Percentiles rank a stretch among this genome's conserved stretches.
Evolutionary conservation across 2,329 filamentous ascomycete species (phyloP).

Genomic region (Diaporthe aspalathi): DNA sequence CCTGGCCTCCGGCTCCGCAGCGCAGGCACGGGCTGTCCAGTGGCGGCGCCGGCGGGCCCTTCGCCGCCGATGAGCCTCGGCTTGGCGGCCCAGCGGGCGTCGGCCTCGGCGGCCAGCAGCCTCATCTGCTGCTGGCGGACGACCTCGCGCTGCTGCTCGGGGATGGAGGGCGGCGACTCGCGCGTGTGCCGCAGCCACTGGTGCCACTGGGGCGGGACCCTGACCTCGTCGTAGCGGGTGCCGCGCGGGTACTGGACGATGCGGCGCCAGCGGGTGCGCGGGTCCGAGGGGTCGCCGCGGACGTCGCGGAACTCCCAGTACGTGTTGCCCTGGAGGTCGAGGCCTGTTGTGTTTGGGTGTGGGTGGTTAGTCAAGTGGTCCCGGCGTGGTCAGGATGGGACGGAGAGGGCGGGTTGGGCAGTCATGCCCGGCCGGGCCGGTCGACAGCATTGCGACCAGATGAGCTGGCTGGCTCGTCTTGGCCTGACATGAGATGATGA

Average conservation of each 20-base stretch:
- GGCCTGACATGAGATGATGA: slow-evolving; percentile 2
- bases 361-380: slow-evolving; percentile 12
- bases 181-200: slow-evolving; percentile 76
- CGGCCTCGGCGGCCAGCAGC: slow-evolving; percentile 68
- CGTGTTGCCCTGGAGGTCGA: slow-evolving; percentile 74
- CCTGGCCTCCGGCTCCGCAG: slow-evolving; percentile 41
- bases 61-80: slow-evolving; percentile 54
- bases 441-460: not conserved
- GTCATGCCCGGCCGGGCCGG: too few species aligned
- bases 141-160: slow-evolving; percentile 67
- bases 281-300: slow-evolving; percentile 47
- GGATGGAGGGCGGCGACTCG: slow-evolving; percentile 62
- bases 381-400: not conserved
- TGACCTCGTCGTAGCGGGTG: slow-evolving; percentile 65
- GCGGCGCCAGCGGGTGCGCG: slow-evolving; percentile 64
- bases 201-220: slow-evolving; percentile 73
- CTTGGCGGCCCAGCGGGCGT: slow-evolving; percentile 73
- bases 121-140: slow-evolving; percentile 64
- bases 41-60: slow-evolving; percentile 34
- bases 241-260: slow-evolving; percentile 69
- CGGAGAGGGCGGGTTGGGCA: not conserved
- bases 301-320: slow-evolving; percentile 75
- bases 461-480: not conserved
- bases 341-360: slow-evolving; percentile 55
- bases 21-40: slow-evolving; percentile 46